A percentile compares a stretch with the other conserved stretches of the same genome.
These are phyloP conservation scores for Bipolaris oryzae DNA, from an alignment of 2,329 filamentous ascomycete genomes.

Conservation along the genomic window DNA sequence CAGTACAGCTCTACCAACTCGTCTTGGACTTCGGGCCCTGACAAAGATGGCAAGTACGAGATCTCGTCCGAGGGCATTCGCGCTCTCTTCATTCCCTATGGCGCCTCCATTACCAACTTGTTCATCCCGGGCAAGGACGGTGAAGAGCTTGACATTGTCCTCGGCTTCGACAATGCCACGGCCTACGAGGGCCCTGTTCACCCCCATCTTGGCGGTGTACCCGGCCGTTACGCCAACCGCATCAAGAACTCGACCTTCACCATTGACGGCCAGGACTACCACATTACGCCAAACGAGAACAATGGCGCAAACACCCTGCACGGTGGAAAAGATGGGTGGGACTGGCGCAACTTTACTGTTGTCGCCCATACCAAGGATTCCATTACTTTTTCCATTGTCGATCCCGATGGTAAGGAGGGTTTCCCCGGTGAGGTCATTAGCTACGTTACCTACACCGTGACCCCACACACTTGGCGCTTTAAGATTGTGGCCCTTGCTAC, in stretches of 20 bases:
- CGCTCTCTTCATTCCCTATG: slow-evolving; percentile 74
- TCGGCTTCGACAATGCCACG: slow-evolving; percentile 76
- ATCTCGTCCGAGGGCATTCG: slow-evolving; percentile 70
- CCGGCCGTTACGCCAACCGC: slow-evolving; percentile 79
- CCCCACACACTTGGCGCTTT: slow-evolving; percentile 71
- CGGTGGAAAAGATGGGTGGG: slow-evolving; percentile 74
- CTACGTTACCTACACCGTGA: slow-evolving; percentile 75
- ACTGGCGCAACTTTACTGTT: slow-evolving; percentile 77
- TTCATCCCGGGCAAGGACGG: slow-evolving; percentile 73
- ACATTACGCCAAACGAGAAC: slow-evolving; percentile 65
- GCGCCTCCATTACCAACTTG: slow-evolving; percentile 74
- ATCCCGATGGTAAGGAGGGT: slow-evolving; percentile 74
- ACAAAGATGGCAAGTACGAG: slow-evolving; percentile 68
- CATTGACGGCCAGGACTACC: slow-evolving; percentile 67
- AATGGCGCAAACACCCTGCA: slow-evolving; percentile 67
- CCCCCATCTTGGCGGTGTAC: slow-evolving; percentile 74
- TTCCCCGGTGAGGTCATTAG: slow-evolving; percentile 80
- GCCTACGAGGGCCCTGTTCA: slow-evolving; percentile 72
- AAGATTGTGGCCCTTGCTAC: slow-evolving; percentile 73
- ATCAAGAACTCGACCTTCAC: slow-evolving; percentile 77
- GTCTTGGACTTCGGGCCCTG: slow-evolving; percentile 33
- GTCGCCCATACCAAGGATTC: slow-evolving; percentile 68
- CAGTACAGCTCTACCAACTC: slow-evolving; percentile 32
- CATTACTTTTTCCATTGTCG: slow-evolving; percentile 77
- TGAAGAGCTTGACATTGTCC: slow-evolving; percentile 71